A percentile compares a stretch with the other conserved stretches of the same genome.
Conservation (phyloP, 495 filamentous ascomycete genomes). For the Parathielavia hyrcaniae region DNA sequence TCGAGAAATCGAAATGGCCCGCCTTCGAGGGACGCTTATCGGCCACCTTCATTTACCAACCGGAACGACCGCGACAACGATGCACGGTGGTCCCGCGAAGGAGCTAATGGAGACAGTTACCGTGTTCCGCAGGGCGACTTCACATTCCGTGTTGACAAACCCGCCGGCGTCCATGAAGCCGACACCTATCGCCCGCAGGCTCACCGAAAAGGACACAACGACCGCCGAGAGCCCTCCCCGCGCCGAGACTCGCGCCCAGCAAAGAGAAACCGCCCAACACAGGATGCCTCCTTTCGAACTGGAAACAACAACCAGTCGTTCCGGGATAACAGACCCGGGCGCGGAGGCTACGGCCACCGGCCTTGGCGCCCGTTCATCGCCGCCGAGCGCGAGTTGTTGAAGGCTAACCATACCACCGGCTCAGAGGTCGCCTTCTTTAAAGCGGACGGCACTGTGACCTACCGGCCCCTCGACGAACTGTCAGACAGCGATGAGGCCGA, state of each 20-base stretch:
- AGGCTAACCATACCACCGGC: constrained; percentile 29
- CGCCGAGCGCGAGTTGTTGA: constrained; percentile 39
- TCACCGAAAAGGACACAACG: constrained; percentile 8
- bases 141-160: constrained; percentile 41
- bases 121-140: constrained; percentile 35
- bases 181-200: constrained; percentile 22
- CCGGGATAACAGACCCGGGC: not conserved
- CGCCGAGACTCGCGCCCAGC: constrained; percentile 3
- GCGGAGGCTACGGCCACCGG: not conserved
- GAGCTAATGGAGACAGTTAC: constrained; percentile 1
- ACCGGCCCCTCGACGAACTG: constrained; percentile 50
- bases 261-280: constrained; percentile 16
- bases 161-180: constrained; percentile 33
- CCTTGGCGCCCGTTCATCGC: constrained; percentile 26
- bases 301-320: not conserved
- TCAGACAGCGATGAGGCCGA: constrained; percentile 69
- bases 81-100: constrained; percentile 3
- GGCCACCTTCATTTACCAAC: constrained; percentile 13
- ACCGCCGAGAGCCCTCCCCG: not conserved
- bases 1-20: constrained; percentile 6
- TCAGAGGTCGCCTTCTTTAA: constrained; percentile 36
- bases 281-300: constrained; percentile 8
- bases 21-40: constrained; percentile 11
- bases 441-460: constrained; percentile 35
- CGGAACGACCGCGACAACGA: constrained; percentile 3